These are phyloP conservation scores for Penicillium egyptiacum DNA, from an alignment of 495 filamentous ascomycete species.

Conservation along the genomic window DNA sequence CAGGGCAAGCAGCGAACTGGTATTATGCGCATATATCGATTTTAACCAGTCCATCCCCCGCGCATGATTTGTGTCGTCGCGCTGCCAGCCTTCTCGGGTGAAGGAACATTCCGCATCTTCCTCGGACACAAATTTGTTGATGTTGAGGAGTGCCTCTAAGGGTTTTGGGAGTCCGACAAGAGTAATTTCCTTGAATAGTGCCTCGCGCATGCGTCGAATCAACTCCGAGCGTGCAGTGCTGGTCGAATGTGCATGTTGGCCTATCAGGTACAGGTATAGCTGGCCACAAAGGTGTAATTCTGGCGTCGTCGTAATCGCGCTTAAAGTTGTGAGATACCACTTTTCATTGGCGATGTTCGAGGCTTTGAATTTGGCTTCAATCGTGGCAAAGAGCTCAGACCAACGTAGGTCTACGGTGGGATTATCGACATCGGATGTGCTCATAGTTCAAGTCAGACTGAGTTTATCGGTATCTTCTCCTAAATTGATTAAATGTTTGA, in stretches of 20 bases:
- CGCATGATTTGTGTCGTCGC: slow-evolving; percentile 37
- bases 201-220: slow-evolving; percentile 43
- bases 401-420: slow-evolving; percentile 8
- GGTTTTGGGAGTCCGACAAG: slow-evolving; percentile 46
- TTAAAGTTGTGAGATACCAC: slow-evolving; percentile 24
- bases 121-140: slow-evolving; percentile 34
- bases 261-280: slow-evolving; percentile 45
- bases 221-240: slow-evolving; percentile 33
- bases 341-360: slow-evolving; percentile 17
- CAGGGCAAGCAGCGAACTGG: slow-evolving; percentile 23
- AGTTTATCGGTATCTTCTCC: background rate
- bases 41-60: slow-evolving; percentile 40
- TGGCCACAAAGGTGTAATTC: slow-evolving; percentile 36
- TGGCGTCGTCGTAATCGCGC: slow-evolving; percentile 33
- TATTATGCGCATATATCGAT: slow-evolving; percentile 25
- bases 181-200: slow-evolving; percentile 40
- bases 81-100: slow-evolving; percentile 28
- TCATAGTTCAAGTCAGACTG: background rate
- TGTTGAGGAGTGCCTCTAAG: slow-evolving; percentile 37
- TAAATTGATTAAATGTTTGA: too few species aligned
- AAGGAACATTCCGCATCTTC: slow-evolving; percentile 43
- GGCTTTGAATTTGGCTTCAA: slow-evolving; percentile 17
- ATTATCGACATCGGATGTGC: background rate
- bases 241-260: slow-evolving; percentile 30
- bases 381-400: slow-evolving; percentile 14